Conservation (phyloP, 306 rosid species). For the Cucumis sativus region DNA sequence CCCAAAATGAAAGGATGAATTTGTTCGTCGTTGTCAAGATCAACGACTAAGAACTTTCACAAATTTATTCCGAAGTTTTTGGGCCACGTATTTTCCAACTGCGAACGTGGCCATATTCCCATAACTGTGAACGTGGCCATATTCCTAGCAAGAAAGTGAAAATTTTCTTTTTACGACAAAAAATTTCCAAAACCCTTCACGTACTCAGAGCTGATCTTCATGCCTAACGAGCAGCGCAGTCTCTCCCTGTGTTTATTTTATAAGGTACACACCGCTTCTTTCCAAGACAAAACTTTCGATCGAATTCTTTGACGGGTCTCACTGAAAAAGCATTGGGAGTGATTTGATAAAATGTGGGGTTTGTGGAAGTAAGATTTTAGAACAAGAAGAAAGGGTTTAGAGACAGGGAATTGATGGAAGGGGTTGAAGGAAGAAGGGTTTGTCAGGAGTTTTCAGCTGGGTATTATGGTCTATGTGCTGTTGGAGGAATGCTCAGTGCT, state of each 20-base stretch:
- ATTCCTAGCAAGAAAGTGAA: not conserved
- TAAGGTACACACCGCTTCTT: not conserved
- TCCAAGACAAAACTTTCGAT: not conserved
- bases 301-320: not conserved
- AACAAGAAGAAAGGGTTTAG: not conserved
- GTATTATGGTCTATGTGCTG: slow-evolving; percentile 50
- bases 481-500: slow-evolving; percentile 65
- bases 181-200: not conserved
- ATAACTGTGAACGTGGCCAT: slow-evolving; percentile 29
- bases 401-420: slow-evolving; percentile 1
- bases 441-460: slow-evolving; percentile 41
- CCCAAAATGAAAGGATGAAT: not conserved
- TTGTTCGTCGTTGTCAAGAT: not conserved
- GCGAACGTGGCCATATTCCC: not conserved
- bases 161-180: not conserved
- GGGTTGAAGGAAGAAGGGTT: slow-evolving; percentile 27
- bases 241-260: not conserved
- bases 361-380: not conserved
- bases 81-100: slow-evolving; percentile 18
- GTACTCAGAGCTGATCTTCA: not conserved
- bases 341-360: not conserved
- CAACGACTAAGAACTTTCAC: not conserved
- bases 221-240: not conserved
- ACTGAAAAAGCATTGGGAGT: not conserved
- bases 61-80: not conserved